Evolutionary conservation across 345 rosid genomes (phyloP).

Genomic region (Dipteronia dyeriana): DNA sequence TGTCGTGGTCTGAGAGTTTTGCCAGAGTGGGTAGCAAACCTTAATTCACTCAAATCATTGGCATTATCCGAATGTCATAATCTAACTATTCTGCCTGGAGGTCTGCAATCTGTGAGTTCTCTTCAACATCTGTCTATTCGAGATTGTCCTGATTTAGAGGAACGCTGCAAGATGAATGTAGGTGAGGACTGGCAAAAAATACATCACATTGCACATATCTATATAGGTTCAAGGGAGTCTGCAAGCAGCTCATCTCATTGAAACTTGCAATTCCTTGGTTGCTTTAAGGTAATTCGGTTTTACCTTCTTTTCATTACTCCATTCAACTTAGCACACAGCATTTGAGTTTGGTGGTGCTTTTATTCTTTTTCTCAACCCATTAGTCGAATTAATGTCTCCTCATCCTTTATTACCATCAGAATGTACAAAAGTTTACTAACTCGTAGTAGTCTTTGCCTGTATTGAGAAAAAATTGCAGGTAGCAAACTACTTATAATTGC

Average conservation of each 20-base stretch:
- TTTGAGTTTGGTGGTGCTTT: neutral
- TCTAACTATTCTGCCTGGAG: slow-evolving; percentile 24
- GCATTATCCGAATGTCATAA: slow-evolving; percentile 20
- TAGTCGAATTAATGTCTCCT: neutral
- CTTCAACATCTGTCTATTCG: slow-evolving; percentile 23
- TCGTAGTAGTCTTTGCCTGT: neutral
- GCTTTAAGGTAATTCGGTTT: neutral
- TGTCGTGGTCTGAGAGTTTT: slow-evolving; percentile 16
- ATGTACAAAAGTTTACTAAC: neutral
- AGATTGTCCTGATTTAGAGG: slow-evolving; percentile 25
- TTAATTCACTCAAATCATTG: slow-evolving; percentile 20
- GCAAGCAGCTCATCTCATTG: neutral
- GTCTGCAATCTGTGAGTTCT: neutral
- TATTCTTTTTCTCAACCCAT: too few relatives aligned
- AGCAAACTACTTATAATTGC: neutral
- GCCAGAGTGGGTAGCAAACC: slow-evolving; percentile 14
- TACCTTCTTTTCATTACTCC: neutral
- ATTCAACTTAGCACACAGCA: neutral
- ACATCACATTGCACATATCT: neutral
- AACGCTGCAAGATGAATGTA: neutral
- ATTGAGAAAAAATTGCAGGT: neutral
- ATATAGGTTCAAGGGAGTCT: neutral
- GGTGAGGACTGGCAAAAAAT: slow-evolving; percentile 22
- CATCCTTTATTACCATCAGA: too few relatives aligned
- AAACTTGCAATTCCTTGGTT: neutral